Base-by-base conservation (phyloP, 805 yeast species). In the Diddensiella transvaalensis region DNA sequence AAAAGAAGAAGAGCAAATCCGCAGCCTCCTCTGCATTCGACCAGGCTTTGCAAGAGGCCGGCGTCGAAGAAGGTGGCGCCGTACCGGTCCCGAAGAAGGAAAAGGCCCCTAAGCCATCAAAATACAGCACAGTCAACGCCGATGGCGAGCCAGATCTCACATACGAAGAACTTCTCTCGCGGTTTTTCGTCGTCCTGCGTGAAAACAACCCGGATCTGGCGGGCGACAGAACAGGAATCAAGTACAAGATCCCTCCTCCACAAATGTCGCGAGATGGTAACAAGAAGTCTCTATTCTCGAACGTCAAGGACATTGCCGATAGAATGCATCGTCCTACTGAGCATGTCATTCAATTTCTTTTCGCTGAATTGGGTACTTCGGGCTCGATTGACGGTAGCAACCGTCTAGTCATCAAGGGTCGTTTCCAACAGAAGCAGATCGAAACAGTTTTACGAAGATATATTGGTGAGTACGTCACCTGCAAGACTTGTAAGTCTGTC, bases 351-450 rank as follows among this genome's bases (percentile, higher is more conserved):
- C 96, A 89, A 74, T 93, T 85, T 72, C 73, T 93, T 71, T 93
- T 93, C 72, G 97, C 98, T 1, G 99, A 93, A 75, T 78, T 93
- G 79, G 99, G 99, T 83, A 93, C 99, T 18, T 88, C 98, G 1
- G 99, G 99, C 66, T 90, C 97, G 48, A 91, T 93, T 52, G 99
- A 93, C 72, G 99, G 98, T 69, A 91, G 87, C 70, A 87, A 89
- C 76, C 85, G 99, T 72, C 80, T 93, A 68, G 89, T 93, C 55
- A 91, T 93, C 69, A 93, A 88, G 77, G 99, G 99, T 76, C 87
- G 95, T 71, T 93, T 89, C 78, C 95, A 86, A 74, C 96, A 96
- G 60, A 93, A 91, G 73, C 96, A 90, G 71, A 83, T 93, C 78
- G 99, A 93, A 73, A 85, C 89, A 57, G 96, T 93, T 55, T 78